Percentiles rank a stretch among this genome's conserved stretches.
Conservation (phyloP, 106 monocot species). For the Acorus gramineus region DNA sequence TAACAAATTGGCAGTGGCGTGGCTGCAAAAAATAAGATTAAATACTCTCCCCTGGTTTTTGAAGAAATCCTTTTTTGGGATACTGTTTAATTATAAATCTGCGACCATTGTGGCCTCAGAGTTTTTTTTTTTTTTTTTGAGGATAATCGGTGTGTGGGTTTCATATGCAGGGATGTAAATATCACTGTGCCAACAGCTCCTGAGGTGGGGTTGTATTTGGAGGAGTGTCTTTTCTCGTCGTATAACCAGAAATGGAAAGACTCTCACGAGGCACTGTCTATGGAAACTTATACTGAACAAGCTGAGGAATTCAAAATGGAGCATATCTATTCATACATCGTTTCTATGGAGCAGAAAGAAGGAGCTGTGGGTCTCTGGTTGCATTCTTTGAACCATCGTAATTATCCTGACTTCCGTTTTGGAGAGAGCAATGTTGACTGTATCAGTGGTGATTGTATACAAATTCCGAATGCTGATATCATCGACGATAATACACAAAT, state of each 20-base stretch:
- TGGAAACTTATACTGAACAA: conserved; percentile 68
- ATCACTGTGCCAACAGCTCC: conserved; percentile 94
- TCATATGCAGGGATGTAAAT: conserved; percentile 50
- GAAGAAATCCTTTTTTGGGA: too few relatives aligned
- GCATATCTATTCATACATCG: conserved; percentile 68
- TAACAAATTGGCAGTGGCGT: too few relatives aligned
- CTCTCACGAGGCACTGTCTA: conserved; percentile 73
- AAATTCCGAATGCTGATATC: neutral
- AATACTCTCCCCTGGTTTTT: too few relatives aligned
- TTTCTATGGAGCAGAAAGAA: conserved; percentile 87
- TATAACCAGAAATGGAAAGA: conserved; percentile 95
- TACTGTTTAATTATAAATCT: too few relatives aligned
- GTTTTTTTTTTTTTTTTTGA: too few relatives aligned
- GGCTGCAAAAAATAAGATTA: too few relatives aligned
- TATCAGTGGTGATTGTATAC: conserved; percentile 1
- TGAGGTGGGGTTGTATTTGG: conserved; percentile 83
- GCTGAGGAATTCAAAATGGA: conserved; percentile 76
- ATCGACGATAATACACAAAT: too few relatives aligned
- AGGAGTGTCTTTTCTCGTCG: conserved; percentile 83
- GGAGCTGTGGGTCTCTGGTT: conserved; percentile 92
- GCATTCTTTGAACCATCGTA: conserved; percentile 76
- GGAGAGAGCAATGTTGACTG: conserved; percentile 11
- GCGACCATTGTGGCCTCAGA: too few relatives aligned
- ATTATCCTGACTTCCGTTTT: conserved; percentile 72
- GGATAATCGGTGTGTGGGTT: too few relatives aligned